Percentiles rank a stretch among this genome's conserved stretches.
phyloP scores from a whole-genome alignment of 2,329 filamentous ascomycete genomes.

The Monilinia vaccinii-corymbosi region DNA sequence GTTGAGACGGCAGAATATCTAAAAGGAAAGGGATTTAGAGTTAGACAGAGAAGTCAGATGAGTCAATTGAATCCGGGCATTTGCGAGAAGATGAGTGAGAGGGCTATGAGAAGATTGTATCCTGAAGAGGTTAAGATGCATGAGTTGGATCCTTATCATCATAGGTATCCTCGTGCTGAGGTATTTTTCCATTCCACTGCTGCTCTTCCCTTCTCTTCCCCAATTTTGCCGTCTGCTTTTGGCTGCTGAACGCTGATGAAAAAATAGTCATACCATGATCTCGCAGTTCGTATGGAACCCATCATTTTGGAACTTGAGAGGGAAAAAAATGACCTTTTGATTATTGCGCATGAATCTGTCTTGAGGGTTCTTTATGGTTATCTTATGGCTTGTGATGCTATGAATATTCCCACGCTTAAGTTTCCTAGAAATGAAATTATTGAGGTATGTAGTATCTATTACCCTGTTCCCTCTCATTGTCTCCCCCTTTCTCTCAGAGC shows the following conservation, averaged over 20 bases:
- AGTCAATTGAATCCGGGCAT: constrained; percentile 95
- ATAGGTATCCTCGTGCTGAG: constrained; percentile 90
- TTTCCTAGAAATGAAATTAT: constrained; percentile 98
- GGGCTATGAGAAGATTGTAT: constrained; percentile 69
- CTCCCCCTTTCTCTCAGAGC: background rate
- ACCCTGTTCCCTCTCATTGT: background rate
- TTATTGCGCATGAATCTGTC: constrained; percentile 98
- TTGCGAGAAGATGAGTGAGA: constrained; percentile 86
- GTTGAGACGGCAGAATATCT: constrained; percentile 82
- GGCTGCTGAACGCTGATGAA: background rate
- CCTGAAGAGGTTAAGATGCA: constrained; percentile 91
- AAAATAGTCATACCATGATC: constrained; percentile 83
- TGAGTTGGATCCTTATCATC: constrained; percentile 90
- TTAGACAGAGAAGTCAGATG: constrained; percentile 90
- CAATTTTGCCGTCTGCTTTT: background rate
- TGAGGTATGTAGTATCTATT: constrained; percentile 45
- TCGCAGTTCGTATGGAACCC: constrained; percentile 94
- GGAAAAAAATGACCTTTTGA: constrained; percentile 94
- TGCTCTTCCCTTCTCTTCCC: background rate
- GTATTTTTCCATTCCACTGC: constrained; percentile 36
- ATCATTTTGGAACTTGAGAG: constrained; percentile 96
- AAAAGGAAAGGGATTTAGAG: constrained; percentile 70
- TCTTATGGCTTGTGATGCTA: constrained; percentile 95
- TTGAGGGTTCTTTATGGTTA: constrained; percentile 94
- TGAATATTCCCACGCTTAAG: constrained; percentile 83